phyloP scores from a whole-genome alignment of 1,139 yeast species.

The Saccharomyces hybrid region DNA sequence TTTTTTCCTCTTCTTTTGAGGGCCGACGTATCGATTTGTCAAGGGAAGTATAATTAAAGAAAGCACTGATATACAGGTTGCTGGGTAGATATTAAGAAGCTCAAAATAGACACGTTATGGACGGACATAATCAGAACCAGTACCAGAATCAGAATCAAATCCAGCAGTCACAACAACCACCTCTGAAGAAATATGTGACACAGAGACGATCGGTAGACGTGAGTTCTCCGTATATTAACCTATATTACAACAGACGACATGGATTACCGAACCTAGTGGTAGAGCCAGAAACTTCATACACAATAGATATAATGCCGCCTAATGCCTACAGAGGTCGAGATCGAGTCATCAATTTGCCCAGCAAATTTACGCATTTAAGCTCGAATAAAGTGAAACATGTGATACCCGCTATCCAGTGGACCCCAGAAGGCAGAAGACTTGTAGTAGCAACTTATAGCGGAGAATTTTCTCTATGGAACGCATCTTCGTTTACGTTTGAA shows the following conservation, averaged over 20 bases:
- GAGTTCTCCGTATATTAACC: slow-evolving; percentile 73
- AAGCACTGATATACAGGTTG: background rate
- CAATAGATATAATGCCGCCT: slow-evolving; percentile 68
- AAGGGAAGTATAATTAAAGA: background rate
- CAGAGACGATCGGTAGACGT: slow-evolving; percentile 83
- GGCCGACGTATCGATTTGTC: background rate
- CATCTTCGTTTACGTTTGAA: slow-evolving; percentile 89
- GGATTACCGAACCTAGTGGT: slow-evolving; percentile 52
- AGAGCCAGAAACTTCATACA: slow-evolving; percentile 70
- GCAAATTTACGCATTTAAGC: slow-evolving; percentile 84
- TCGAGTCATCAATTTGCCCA: slow-evolving; percentile 50
- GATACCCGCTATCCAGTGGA: slow-evolving; percentile 86
- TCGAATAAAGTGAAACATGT: slow-evolving; percentile 90
- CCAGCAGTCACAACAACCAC: slow-evolving; percentile 1
- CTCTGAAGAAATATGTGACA: slow-evolving; percentile 39
- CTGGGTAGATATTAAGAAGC: background rate
- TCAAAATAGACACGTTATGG: background rate
- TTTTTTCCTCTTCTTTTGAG: background rate
- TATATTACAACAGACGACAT: slow-evolving; percentile 53
- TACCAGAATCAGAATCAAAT: background rate
- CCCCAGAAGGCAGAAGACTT: slow-evolving; percentile 90
- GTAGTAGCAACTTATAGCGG: slow-evolving; percentile 90
- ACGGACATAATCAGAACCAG: background rate
- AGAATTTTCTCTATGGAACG: slow-evolving; percentile 96
- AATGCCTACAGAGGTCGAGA: slow-evolving; percentile 46